phyloP scores from a whole-genome alignment of 768 basidiomycete genomes.

The Termitomyces sp. region DNA sequence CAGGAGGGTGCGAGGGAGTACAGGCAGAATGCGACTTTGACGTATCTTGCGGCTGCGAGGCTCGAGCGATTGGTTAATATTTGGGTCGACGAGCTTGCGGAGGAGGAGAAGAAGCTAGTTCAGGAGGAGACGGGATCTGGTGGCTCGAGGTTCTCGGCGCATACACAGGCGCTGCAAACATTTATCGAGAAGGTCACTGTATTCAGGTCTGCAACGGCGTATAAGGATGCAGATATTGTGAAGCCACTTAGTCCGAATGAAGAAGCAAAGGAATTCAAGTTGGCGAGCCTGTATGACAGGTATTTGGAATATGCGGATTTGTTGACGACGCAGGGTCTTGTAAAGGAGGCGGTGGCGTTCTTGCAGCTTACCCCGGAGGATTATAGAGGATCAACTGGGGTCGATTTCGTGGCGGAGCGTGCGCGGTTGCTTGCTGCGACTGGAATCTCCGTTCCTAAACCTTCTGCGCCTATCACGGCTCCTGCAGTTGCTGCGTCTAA shows the following conservation, averaged over 20 bases:
- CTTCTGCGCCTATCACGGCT: slow-evolving; percentile 17
- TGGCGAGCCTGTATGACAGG: slow-evolving; percentile 82
- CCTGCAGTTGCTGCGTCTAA: slow-evolving; percentile 11
- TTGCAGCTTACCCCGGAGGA: slow-evolving; percentile 73
- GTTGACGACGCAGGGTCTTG: slow-evolving; percentile 84
- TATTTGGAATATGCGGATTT: slow-evolving; percentile 96
- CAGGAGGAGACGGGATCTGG: slow-evolving; percentile 32
- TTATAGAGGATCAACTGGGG: slow-evolving; percentile 59
- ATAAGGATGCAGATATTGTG: slow-evolving; percentile 68
- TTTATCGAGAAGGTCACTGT: slow-evolving; percentile 97
- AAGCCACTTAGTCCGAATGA: slow-evolving; percentile 31
- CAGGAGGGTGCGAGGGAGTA: slow-evolving; percentile 41
- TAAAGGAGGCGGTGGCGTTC: slow-evolving; percentile 77
- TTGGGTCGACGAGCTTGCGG: slow-evolving; percentile 85
- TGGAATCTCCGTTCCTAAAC: slow-evolving; percentile 2
- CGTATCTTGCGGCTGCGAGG: slow-evolving; percentile 87
- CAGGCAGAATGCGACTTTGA: slow-evolving; percentile 86
- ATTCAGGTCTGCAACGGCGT: slow-evolving; percentile 83
- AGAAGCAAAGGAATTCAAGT: slow-evolving; percentile 67
- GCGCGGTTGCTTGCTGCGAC: slow-evolving; percentile 35
- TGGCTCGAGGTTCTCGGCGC: slow-evolving; percentile 67
- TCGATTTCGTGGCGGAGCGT: slow-evolving; percentile 31
- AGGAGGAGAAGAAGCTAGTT: slow-evolving; percentile 67
- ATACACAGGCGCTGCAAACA: slow-evolving; percentile 82
- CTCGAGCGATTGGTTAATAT: slow-evolving; percentile 86